Percentiles rank a stretch among this genome's conserved stretches.
These are phyloP conservation scores for Paramarasmius palmivorus DNA, from an alignment of 1,284 basidiomycete species.

Conservation along the genomic window DNA sequence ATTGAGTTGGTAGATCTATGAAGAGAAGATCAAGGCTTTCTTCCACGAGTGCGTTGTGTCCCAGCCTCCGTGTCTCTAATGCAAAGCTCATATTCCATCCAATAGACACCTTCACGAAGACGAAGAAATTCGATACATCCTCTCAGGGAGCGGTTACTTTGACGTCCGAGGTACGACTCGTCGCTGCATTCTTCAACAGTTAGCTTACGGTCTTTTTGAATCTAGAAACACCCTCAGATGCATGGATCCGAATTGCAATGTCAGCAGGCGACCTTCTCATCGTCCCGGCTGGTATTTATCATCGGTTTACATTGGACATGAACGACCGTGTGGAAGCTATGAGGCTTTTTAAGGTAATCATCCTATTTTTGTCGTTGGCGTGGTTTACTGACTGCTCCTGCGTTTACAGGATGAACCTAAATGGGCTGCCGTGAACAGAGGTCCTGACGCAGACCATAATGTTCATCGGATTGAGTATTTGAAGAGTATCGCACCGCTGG, in stretches of 20 bases:
- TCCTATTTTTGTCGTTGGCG: background rate
- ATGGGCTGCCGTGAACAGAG: conserved; percentile 78
- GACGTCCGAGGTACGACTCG: conserved; percentile 72
- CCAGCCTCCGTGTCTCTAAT: background rate
- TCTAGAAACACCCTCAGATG: conserved; percentile 53
- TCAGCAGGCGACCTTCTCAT: conserved; percentile 73
- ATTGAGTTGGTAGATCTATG: conserved; percentile 47
- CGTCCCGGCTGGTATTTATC: conserved; percentile 80
- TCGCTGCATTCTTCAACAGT: background rate
- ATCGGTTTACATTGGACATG: conserved; percentile 82
- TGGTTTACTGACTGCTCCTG: background rate
- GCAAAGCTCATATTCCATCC: background rate
- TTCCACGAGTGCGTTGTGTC: conserved; percentile 63
- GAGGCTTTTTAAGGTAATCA: conserved; percentile 72
- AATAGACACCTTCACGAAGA: conserved; percentile 86
- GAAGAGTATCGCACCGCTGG: conserved; percentile 36
- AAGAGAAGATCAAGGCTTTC: conserved; percentile 77
- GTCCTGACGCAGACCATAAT: conserved; percentile 61
- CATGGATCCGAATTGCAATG: conserved; percentile 76
- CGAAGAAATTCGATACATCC: conserved; percentile 87
- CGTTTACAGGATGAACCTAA: conserved; percentile 77
- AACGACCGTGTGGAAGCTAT: conserved; percentile 69
- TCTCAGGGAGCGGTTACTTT: conserved; percentile 83
- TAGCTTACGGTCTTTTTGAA: background rate
- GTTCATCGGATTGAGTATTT: conserved; percentile 66